These are phyloP conservation scores for Incumbomyces lentus DNA, from an alignment of 2,329 filamentous ascomycete genomes.

Conservation along the genomic window DNA sequence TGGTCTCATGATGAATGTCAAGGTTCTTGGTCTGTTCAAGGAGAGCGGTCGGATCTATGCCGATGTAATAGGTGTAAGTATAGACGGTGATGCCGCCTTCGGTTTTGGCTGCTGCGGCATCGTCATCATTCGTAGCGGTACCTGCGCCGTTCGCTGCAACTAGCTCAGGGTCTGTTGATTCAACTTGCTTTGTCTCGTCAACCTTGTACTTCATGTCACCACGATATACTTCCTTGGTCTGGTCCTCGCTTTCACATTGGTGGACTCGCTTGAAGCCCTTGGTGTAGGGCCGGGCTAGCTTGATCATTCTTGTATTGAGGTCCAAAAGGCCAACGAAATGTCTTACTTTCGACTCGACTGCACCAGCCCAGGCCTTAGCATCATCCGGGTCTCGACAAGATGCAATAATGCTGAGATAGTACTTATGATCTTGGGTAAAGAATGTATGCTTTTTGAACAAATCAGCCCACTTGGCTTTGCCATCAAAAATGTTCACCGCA, in stretches of 20 bases:
- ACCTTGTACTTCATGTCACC: slow-evolving; percentile 53
- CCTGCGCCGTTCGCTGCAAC: slow-evolving; percentile 37
- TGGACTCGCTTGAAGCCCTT: slow-evolving; percentile 84
- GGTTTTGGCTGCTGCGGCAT: slow-evolving; percentile 29
- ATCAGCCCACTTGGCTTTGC: slow-evolving; percentile 71
- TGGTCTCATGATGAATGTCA: slow-evolving; percentile 61
- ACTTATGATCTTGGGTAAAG: slow-evolving; percentile 87
- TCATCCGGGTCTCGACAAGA: slow-evolving; percentile 74
- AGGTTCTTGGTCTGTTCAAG: slow-evolving; percentile 37
- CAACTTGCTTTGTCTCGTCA: slow-evolving; percentile 40
- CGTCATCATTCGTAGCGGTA: slow-evolving; percentile 25
- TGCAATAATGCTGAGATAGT: slow-evolving; percentile 82
- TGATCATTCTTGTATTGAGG: slow-evolving; percentile 60
- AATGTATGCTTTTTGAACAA: slow-evolving; percentile 86
- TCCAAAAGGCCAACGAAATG: slow-evolving; percentile 76
- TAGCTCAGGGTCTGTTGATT: slow-evolving; percentile 40
- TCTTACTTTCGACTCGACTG: slow-evolving; percentile 87
- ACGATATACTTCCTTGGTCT: slow-evolving; percentile 52
- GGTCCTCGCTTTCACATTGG: slow-evolving; percentile 51
- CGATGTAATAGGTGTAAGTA: slow-evolving; percentile 91
- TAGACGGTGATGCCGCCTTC: slow-evolving; percentile 50
- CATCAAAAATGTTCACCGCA: slow-evolving; percentile 66
- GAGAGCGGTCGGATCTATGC: slow-evolving; percentile 34
- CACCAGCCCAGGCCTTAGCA: slow-evolving; percentile 78
- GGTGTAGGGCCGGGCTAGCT: slow-evolving; percentile 79